A percentile compares a stretch with the other conserved stretches of the same genome.
phyloP scores from a whole-genome alignment of 345 rosid species.

The Odontarrhena argentea region DNA sequence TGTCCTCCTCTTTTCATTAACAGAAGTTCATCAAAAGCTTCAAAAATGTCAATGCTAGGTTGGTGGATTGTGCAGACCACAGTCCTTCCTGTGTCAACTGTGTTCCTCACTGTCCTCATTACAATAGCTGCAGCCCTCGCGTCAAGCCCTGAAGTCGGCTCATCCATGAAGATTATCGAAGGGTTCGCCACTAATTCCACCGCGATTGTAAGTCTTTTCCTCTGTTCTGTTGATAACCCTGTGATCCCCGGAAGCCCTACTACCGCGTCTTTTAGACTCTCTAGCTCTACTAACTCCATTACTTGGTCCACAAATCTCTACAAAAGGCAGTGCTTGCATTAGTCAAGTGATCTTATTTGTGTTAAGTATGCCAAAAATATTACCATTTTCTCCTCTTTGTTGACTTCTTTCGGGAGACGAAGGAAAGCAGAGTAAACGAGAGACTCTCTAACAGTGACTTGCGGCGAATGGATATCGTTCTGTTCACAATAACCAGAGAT shows the following conservation, averaged over 20 bases:
- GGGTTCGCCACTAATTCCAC: constrained; percentile 86
- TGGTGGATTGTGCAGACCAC: constrained; percentile 91
- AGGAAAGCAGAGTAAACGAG: constrained; percentile 89
- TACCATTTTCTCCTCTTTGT: constrained; percentile 78
- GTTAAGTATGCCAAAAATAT: constrained; percentile 9
- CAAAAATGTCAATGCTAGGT: constrained; percentile 85
- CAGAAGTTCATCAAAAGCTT: constrained; percentile 82
- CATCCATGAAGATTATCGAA: constrained; percentile 91
- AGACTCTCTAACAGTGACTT: constrained; percentile 83
- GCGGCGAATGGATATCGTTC: constrained; percentile 87
- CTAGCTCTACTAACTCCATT: constrained; percentile 65
- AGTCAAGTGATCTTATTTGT: neutral
- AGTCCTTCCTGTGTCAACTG: constrained; percentile 85
- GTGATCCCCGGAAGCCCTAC: constrained; percentile 74
- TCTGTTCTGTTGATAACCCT: constrained; percentile 83
- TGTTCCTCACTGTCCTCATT: constrained; percentile 91
- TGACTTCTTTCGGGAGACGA: constrained; percentile 73
- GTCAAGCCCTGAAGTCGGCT: constrained; percentile 90
- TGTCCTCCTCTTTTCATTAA: constrained; percentile 93
- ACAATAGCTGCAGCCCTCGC: constrained; percentile 91
- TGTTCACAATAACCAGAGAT: constrained; percentile 94
- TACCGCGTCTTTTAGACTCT: constrained; percentile 59
- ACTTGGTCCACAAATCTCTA: constrained; percentile 75
- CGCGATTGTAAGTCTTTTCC: constrained; percentile 83
- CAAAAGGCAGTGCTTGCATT: neutral